Conservation (phyloP, 2,329 filamentous ascomycete genomes). For the Botrytis elliptica region DNA sequence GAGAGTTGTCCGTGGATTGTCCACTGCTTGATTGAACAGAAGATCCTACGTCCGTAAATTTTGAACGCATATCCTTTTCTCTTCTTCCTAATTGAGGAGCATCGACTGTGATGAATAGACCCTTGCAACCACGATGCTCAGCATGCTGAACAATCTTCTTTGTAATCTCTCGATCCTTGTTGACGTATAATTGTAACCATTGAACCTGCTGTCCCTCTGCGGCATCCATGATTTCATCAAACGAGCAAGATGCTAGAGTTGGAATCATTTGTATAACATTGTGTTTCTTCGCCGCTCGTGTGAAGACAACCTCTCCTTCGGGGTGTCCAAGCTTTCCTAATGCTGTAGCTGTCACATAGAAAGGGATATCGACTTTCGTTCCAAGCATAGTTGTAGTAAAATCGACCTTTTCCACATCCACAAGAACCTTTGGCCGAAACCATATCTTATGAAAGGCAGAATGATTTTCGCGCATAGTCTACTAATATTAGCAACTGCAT, state of each 20-base stretch:
- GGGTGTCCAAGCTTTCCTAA: conserved; percentile 92
- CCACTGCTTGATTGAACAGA: conserved; percentile 72
- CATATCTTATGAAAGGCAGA: conserved; percentile 94
- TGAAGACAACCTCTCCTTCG: conserved; percentile 91
- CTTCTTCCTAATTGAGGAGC: conserved; percentile 91
- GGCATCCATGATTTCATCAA: conserved; percentile 95
- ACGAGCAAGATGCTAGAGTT: conserved; percentile 92
- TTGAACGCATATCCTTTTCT: conserved; percentile 97
- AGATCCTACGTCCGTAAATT: conserved; percentile 81
- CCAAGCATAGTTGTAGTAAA: conserved; percentile 92
- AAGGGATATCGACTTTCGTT: conserved; percentile 77
- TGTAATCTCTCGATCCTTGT: conserved; percentile 91
- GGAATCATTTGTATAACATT: conserved; percentile 98
- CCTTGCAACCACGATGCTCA: conserved; percentile 87
- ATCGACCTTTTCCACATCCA: conserved; percentile 86
- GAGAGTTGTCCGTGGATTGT: conserved; percentile 74
- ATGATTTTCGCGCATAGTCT: conserved; percentile 96
- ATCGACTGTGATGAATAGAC: conserved; percentile 97
- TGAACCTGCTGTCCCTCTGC: conserved; percentile 77
- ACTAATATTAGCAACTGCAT: conserved; percentile 26
- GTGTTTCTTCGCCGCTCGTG: conserved; percentile 78
- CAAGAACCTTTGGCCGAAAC: conserved; percentile 87
- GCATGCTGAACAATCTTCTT: conserved; percentile 88
- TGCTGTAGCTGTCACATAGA: conserved; percentile 95
- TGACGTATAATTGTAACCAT: conserved; percentile 94